These are phyloP conservation scores for Pulveroboletus frians DNA, from an alignment of 768 basidiomycete species.

Conservation along the genomic window DNA sequence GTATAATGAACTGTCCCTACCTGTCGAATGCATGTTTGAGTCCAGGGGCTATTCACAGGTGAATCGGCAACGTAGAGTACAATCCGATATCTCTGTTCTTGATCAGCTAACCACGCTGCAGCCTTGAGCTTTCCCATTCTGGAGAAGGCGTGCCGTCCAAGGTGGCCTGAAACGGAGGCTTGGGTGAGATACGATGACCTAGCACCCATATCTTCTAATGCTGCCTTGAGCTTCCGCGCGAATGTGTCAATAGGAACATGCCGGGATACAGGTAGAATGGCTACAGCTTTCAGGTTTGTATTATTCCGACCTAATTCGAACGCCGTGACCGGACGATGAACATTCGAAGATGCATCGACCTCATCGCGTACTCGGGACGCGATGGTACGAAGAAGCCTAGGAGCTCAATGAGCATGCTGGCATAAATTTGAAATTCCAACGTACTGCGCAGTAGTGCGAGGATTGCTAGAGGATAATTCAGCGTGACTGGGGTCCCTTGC, in stretches of 20 bases:
- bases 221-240: slow-evolving; percentile 80
- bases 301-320: slow-evolving; percentile 73
- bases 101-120: slow-evolving; percentile 87
- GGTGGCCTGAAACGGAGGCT: slow-evolving; percentile 83
- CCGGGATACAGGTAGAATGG: slow-evolving; percentile 81
- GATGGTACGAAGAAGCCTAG: slow-evolving; percentile 77
- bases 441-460: slow-evolving; percentile 80
- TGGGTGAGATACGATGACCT: slow-evolving; percentile 92
- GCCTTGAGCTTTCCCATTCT: slow-evolving; percentile 97
- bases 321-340: slow-evolving; percentile 46
- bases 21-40: slow-evolving; percentile 95
- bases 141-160: slow-evolving; percentile 93
- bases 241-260: slow-evolving; percentile 88
- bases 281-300: slow-evolving; percentile 89
- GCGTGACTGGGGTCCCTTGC: not conserved
- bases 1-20: slow-evolving; percentile 34
- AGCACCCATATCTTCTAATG: slow-evolving; percentile 90
- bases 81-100: slow-evolving; percentile 87
- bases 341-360: slow-evolving; percentile 56
- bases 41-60: slow-evolving; percentile 93
- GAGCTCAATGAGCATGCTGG: not conserved
- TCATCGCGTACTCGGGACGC: slow-evolving; percentile 87
- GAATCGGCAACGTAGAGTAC: slow-evolving; percentile 97
- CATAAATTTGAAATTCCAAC: slow-evolving; percentile 13
- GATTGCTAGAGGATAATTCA: slow-evolving; percentile 48